A percentile compares a stretch with the other conserved stretches of the same genome.
phyloP scores from a whole-genome alignment of 495 filamentous ascomycete genomes.

The Trichoderma asperelloides region DNA sequence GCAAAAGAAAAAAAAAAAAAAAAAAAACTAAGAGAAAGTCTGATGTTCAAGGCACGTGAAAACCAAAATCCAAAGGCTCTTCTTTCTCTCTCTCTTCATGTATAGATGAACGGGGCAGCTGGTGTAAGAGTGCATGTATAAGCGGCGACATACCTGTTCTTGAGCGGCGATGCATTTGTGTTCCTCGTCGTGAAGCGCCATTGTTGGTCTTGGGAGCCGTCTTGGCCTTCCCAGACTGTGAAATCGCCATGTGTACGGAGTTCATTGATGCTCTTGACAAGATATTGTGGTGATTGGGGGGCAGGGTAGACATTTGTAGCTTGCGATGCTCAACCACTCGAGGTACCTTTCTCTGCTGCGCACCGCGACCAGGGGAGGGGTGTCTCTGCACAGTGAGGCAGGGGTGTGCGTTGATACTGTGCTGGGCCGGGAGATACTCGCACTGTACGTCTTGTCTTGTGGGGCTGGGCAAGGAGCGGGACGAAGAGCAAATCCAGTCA shows the following conservation, averaged over 20 bases:
- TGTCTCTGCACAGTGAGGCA: conserved; percentile 21
- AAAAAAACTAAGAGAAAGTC: not conserved
- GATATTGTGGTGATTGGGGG: conserved; percentile 45
- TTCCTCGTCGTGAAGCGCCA: conserved; percentile 51
- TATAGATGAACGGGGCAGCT: too few relatives aligned
- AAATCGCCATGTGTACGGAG: conserved; percentile 48
- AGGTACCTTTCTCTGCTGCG: not conserved
- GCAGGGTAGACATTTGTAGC: conserved; percentile 54
- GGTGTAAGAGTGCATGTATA: conserved; percentile 10
- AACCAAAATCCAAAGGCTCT: too few relatives aligned
- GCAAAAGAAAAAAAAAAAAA: conserved; percentile 8
- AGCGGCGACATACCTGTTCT: conserved; percentile 65
- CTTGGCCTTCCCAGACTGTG: conserved; percentile 46
- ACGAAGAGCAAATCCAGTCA: conserved; percentile 5
- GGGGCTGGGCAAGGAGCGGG: conserved; percentile 4
- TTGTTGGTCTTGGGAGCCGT: conserved; percentile 40
- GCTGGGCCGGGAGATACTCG: conserved; percentile 29
- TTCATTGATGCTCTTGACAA: conserved; percentile 37
- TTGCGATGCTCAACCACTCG: conserved; percentile 12
- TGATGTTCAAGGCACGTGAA: conserved; percentile 11
- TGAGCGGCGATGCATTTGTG: conserved; percentile 86
- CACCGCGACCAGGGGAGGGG: conserved; percentile 20
- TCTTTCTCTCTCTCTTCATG: too few relatives aligned
- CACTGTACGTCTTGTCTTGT: not conserved
- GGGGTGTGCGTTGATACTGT: conserved; percentile 13